These are phyloP conservation scores for Neurospora tetrasperma DNA, from an alignment of 495 filamentous ascomycete species.

Conservation along the genomic window DNA sequence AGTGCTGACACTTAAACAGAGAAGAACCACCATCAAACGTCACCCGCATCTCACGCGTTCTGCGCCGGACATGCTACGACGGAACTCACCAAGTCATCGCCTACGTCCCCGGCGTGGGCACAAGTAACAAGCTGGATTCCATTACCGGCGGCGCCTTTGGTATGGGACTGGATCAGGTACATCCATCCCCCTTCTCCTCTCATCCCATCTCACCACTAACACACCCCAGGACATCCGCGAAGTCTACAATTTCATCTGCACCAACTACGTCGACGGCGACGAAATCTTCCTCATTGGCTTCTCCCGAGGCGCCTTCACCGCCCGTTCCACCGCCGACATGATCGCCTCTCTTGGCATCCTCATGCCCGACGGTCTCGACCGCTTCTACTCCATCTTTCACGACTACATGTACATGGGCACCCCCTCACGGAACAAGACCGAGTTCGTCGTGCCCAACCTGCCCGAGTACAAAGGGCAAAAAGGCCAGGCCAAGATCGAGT, in stretches of 20 bases:
- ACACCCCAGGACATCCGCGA: conserved; percentile 42
- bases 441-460: conserved; percentile 13
- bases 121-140: conserved; percentile 30
- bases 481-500: conserved; percentile 19
- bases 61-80: conserved; percentile 19
- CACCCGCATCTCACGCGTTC: conserved; percentile 31
- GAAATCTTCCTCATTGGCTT: conserved; percentile 60
- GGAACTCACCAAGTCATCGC: conserved; percentile 32
- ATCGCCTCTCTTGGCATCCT: conserved; percentile 51
- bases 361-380: conserved; percentile 47
- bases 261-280: conserved; percentile 54
- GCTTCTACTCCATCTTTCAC: conserved; percentile 48
- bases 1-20: background rate
- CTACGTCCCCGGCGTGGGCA: conserved; percentile 39
- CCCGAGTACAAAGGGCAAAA: conserved; percentile 12
- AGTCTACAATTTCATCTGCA: conserved; percentile 53
- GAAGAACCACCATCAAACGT: conserved; percentile 35
- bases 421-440: conserved; percentile 6
- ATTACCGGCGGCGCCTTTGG: conserved; percentile 41
- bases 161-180: conserved; percentile 24
- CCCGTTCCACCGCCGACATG: conserved; percentile 50
- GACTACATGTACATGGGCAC: conserved; percentile 35
- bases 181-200: background rate
- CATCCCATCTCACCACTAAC: background rate
- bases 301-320: conserved; percentile 61